Conservation (phyloP, 73 alveolate genomes). For the Durusdinium trenchii region DNA sequence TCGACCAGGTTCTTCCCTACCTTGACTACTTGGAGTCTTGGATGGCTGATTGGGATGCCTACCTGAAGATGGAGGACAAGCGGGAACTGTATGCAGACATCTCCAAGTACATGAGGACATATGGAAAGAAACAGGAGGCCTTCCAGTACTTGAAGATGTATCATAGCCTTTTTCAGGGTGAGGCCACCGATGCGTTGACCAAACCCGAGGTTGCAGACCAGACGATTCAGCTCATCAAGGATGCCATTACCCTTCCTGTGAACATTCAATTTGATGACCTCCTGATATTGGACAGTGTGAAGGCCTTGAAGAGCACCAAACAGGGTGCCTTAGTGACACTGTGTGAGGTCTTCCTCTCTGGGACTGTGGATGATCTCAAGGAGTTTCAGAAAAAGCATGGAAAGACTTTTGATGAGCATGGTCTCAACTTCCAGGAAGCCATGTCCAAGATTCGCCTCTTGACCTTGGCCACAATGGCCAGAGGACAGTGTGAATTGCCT, state of each 20-base stretch:
- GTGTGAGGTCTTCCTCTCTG: conserved; percentile 63
- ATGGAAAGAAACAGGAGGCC: conserved; percentile 87
- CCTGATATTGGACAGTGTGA: conserved; percentile 73
- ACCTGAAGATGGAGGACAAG: conserved; percentile 81
- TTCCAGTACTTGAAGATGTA: conserved; percentile 94
- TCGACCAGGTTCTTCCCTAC: conserved; percentile 93
- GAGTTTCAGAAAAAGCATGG: conserved; percentile 69
- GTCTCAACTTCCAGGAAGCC: conserved; percentile 60
- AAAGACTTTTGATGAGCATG: conserved; percentile 59
- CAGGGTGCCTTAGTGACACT: conserved; percentile 50
- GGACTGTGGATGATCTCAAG: conserved; percentile 55
- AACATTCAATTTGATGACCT: conserved; percentile 90
- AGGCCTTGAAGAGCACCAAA: conserved; percentile 80
- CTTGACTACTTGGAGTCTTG: conserved; percentile 92
- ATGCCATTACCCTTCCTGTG: conserved; percentile 69
- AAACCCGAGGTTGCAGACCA: conserved; percentile 81
- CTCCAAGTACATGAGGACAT: conserved; percentile 87
- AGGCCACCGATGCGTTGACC: conserved; percentile 8
- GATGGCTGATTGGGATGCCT: conserved; percentile 92
- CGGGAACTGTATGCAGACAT: conserved; percentile 84
- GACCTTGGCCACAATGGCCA: conserved; percentile 58
- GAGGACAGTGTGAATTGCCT: conserved; percentile 77
- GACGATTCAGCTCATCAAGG: conserved; percentile 86
- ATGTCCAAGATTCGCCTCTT: conserved; percentile 75
- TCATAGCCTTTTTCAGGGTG: conserved; percentile 87